These are phyloP conservation scores for Ramaria sp. DNA, from an alignment of 768 basidiomycete genomes.

Conservation along the genomic window DNA sequence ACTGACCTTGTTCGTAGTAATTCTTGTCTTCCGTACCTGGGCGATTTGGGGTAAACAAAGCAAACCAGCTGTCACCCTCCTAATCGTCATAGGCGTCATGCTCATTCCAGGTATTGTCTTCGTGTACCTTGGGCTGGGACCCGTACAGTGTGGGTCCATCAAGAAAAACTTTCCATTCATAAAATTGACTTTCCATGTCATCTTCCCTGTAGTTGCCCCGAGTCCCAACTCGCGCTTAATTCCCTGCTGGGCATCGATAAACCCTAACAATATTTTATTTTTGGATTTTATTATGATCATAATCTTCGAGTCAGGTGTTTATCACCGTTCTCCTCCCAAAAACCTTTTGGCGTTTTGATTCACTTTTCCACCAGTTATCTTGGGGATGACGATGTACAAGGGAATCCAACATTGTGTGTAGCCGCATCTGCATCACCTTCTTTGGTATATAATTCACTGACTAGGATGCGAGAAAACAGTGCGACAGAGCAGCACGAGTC, in stretches of 20 bases:
- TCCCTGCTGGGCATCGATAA: not conserved
- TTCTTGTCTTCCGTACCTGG: constrained; percentile 6
- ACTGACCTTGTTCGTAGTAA: not conserved
- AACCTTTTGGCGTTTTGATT: not conserved
- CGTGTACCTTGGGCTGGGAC: not conserved
- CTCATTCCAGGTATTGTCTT: not conserved
- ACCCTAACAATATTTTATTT: not conserved
- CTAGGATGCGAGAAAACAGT: not conserved
- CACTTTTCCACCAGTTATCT: not conserved
- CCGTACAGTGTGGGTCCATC: not conserved
- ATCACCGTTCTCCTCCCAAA: not conserved
- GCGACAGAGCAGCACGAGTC: not conserved
- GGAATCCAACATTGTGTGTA: not conserved
- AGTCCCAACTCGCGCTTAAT: not conserved
- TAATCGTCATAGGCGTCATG: not conserved
- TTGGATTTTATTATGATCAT: not conserved
- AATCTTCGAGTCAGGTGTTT: not conserved
- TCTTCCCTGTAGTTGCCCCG: not conserved
- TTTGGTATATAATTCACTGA: not conserved
- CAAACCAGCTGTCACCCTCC: not conserved
- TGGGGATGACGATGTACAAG: constrained; percentile 3
- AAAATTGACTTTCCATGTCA: not conserved
- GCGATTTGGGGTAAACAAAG: not conserved
- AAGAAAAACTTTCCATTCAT: too few species aligned
- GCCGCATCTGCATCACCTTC: not conserved